Evolutionary conservation across 495 filamentous ascomycete genomes (phyloP), one percentile per base, ranked within the genome.

Genomic region (Aspergillus mulundensis): DNA sequence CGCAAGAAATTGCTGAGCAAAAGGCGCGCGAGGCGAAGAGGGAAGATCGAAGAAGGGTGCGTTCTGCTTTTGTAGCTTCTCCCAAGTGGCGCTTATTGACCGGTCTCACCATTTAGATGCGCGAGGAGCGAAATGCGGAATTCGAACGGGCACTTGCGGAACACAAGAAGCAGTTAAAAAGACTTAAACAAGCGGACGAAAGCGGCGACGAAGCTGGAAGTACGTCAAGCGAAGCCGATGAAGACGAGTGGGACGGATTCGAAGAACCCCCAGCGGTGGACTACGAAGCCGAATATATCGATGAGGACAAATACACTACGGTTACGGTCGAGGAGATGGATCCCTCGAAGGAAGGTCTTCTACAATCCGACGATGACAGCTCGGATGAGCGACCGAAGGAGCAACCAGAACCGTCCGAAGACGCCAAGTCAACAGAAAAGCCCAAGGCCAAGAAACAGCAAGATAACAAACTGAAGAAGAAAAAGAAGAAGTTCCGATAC

Each of bases 281-380:
- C 66, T 84, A 87, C 61, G 90, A 97, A 64, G 92, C 93, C 51
- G 91, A 96, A 70, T 98, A 96, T 72, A 82, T 96, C 56, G 94
- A 98, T 71, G 94, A 97, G 69, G 93, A 96, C 64, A 88, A 87
- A 68, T 95, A 89, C 65, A 96, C 93, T 16, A 95, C 88, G 3
- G 94, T 98, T 25, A 96, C 90, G 0, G 83, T 98, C 0, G 91
- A 96, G 67, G 87, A 87, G n/a, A 90, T 98, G 66, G 87, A 87
- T 62, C 75, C 93, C 7, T 84, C 88, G 2, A 84, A 82, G 50
- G 84, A 89, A 56, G 88, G 86, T 7, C 65, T 92, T 14, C 69
- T 82, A 49, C 81, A 82, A 61, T 70, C 78, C 4, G 70, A 67
- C 21, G 72, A 69, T 28, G 71, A 81, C 11, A 73, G 78, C 20